Base-by-base conservation (phyloP, 2,329 filamentous ascomycete genomes). In the Fusarium penzigii region DNA sequence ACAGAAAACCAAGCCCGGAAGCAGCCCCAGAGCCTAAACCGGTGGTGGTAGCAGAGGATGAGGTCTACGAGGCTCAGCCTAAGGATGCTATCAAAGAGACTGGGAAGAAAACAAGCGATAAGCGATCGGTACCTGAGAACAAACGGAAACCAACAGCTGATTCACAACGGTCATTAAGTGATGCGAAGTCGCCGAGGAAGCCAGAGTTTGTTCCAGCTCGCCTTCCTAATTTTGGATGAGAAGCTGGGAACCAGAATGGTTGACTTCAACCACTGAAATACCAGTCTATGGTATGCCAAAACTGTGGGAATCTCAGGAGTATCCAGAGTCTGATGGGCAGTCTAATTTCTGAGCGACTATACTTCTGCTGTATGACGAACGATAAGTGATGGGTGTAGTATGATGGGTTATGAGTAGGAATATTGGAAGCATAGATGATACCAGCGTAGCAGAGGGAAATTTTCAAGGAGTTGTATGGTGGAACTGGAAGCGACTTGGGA, bases 191-290 rank as follows among this genome's bases (percentile, higher is more conserved):
- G 14, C 49, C 45, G 8, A 51, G 58, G 42, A 55, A 61, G 16
- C 17, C 51, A 17, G 69, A 70, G 2, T 86, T 86, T 58, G 72
- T 86, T 17, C 83, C 83, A 5, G 84, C 84, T 36, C 75, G 82
- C 52, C 66, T 87, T 53, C 84, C 84, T 38, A 75, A 76, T 48
- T 82, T 86, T 70, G 71, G 71, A 57, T 82, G 55, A 68, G n/a
- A 25, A 29, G 29, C 17, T 39, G 17, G 38, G 20, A 25, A 25
- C 20, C 20, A 25, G 5, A 25, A 5, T 7, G 20, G 7, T 7
- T 7, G 20, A 25, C 20, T 4, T 25, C 7, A 7, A 25, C 20
- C 7, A 25, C 4, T 25, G 20, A 25, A 25, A 25, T 25, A 7
- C 20, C 7, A 25, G 20, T 25, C 20, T 25, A 11, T 14, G 32